Conservation (phyloP, 2,329 filamentous ascomycete genomes). For the Helotiales sp. region DNA sequence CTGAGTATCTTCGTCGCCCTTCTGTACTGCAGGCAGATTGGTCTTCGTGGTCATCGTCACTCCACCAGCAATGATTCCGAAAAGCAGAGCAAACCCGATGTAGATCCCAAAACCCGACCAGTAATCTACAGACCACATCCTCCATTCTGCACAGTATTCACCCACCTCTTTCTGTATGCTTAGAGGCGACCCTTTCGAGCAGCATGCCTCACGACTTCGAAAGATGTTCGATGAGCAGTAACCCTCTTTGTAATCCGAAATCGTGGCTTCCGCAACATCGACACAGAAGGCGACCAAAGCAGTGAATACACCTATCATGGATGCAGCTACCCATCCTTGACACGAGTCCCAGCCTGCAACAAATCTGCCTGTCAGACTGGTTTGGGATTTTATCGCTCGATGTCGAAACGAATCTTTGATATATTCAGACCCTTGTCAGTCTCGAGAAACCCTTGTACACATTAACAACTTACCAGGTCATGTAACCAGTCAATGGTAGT, state of each 20-base stretch:
- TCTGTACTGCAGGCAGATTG: slow-evolving; percentile 11
- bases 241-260: slow-evolving; percentile 62
- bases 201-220: slow-evolving; percentile 56
- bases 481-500: slow-evolving; percentile 67
- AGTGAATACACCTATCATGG: slow-evolving; percentile 58
- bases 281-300: slow-evolving; percentile 61
- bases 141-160: slow-evolving; percentile 39
- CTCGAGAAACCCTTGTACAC: neutral
- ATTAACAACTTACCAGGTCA: slow-evolving; percentile 51
- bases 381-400: slow-evolving; percentile 50
- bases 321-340: slow-evolving; percentile 61
- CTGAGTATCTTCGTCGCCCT: slow-evolving; percentile 26
- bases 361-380: slow-evolving; percentile 49
- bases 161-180: slow-evolving; percentile 26
- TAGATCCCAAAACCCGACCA: slow-evolving; percentile 53
- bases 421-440: slow-evolving; percentile 38
- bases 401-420: slow-evolving; percentile 62
- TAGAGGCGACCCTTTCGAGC: slow-evolving; percentile 40
- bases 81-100: slow-evolving; percentile 53
- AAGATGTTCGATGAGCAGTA: slow-evolving; percentile 55
- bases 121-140: slow-evolving; percentile 43
- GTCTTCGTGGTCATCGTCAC: slow-evolving; percentile 54
- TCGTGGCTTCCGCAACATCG: slow-evolving; percentile 58
- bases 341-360: slow-evolving; percentile 53
- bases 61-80: slow-evolving; percentile 54